phyloP scores from a whole-genome alignment of 371 early-diverging fungal species.

The Apophysomyces elegans region DNA sequence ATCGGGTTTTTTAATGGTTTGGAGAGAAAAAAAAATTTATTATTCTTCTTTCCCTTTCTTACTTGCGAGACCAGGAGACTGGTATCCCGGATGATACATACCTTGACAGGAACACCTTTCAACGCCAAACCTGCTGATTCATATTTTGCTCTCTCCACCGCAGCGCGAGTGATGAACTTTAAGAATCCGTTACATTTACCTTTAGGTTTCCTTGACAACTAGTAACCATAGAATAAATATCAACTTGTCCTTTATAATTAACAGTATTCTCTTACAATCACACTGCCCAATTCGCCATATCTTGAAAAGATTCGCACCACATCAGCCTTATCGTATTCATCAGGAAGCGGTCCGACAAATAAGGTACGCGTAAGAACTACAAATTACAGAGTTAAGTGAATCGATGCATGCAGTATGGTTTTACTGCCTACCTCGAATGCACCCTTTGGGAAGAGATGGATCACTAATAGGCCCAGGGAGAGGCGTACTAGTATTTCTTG shows the following conservation, averaged over 20 bases:
- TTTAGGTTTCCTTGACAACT: constrained; percentile 30
- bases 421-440: constrained; percentile 42
- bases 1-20: too few species aligned
- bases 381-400: neutral
- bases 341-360: constrained; percentile 54
- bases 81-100: neutral
- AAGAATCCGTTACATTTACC: constrained; percentile 45
- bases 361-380: constrained; percentile 52
- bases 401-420: neutral
- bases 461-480: constrained; percentile 35
- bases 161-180: constrained; percentile 36
- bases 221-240: neutral
- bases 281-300: constrained; percentile 47
- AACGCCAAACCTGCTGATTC: constrained; percentile 28
- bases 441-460: constrained; percentile 35
- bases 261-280: constrained; percentile 36
- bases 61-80: too few species aligned
- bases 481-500: neutral
- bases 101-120: constrained; percentile 37
- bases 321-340: constrained; percentile 37
- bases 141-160: constrained; percentile 37
- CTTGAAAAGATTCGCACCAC: constrained; percentile 36
- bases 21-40: too few species aligned
- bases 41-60: too few species aligned
- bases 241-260: constrained; percentile 14